These are phyloP conservation scores for Pythium monospermum DNA, from an alignment of 352 stramenopile species.

Conservation along the genomic window DNA sequence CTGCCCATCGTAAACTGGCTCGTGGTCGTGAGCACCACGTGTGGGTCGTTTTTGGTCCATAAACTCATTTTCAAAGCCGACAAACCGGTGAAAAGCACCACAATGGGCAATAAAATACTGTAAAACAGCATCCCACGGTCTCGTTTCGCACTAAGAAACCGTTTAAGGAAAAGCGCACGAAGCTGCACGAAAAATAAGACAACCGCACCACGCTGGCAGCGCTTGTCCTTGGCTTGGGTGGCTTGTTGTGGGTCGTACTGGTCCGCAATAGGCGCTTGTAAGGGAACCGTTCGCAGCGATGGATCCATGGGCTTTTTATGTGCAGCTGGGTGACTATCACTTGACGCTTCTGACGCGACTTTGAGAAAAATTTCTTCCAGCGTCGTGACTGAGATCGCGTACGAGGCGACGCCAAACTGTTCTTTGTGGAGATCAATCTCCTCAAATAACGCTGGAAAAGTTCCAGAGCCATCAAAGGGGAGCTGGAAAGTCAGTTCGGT, in stretches of 20 bases:
- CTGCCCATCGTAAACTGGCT: constrained; percentile 29
- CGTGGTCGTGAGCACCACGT: constrained; percentile 28
- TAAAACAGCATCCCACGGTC: constrained; percentile 72
- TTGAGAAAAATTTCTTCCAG: constrained; percentile 90
- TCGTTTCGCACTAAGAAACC: constrained; percentile 41
- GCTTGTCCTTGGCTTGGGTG: not conserved
- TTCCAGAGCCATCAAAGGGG: constrained; percentile 43
- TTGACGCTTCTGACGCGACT: constrained; percentile 41
- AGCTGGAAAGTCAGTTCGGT: constrained; percentile 77
- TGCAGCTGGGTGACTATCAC: not conserved
- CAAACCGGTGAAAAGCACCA: constrained; percentile 64
- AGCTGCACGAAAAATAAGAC: constrained; percentile 41
- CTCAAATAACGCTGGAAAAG: constrained; percentile 71
- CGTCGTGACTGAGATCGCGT: constrained; percentile 77
- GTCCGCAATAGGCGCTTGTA: no score
- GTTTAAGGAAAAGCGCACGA: constrained; percentile 53
- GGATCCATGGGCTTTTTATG: constrained; percentile 4
- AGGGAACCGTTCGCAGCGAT: no score
- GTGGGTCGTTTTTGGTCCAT: constrained; percentile 45
- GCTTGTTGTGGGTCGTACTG: no score
- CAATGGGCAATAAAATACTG: constrained; percentile 60
- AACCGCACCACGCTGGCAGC: not conserved
- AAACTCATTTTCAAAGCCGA: constrained; percentile 48
- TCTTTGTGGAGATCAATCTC: constrained; percentile 45
- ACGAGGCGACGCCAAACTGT: constrained; percentile 43